phyloP scores from a whole-genome alignment of 108 stramenopile species.

The Cyclotella kingstonii region DNA sequence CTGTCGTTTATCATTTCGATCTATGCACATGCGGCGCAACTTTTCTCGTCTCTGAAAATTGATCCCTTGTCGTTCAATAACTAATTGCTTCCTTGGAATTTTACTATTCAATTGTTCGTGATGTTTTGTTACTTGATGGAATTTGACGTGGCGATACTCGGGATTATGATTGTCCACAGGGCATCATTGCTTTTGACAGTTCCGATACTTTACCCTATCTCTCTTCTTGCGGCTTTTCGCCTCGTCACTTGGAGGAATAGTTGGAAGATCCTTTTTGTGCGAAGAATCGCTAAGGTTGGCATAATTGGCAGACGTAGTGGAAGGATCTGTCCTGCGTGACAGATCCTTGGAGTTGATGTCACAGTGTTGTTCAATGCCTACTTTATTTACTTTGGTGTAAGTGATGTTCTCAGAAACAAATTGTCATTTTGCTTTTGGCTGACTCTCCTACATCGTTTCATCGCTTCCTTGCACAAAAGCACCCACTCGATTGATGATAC shows the following conservation, averaged over 20 bases:
- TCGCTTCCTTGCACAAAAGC: too few relatives aligned
- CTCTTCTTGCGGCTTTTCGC: conserved; percentile 5
- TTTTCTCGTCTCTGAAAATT: conserved; percentile 6
- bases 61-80: background rate
- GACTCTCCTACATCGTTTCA: too few relatives aligned
- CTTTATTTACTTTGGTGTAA: too few relatives aligned
- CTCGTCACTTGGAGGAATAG: too few relatives aligned
- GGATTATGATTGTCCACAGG: background rate
- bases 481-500: background rate
- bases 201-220: background rate
- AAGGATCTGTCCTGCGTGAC: too few relatives aligned
- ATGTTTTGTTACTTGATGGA: background rate
- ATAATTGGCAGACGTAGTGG: background rate
- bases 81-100: background rate
- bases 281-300: background rate
- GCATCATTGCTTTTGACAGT: conserved; percentile 1
- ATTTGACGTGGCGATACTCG: background rate
- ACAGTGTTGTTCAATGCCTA: too few relatives aligned
- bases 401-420: too few relatives aligned
- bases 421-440: too few relatives aligned
- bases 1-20: background rate
- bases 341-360: background rate
- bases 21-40: conserved; percentile 3
- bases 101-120: background rate
- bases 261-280: background rate